Conservation (phyloP, 225 moss, liverwort and hornwort species). For the Straminergon stramineum region DNA sequence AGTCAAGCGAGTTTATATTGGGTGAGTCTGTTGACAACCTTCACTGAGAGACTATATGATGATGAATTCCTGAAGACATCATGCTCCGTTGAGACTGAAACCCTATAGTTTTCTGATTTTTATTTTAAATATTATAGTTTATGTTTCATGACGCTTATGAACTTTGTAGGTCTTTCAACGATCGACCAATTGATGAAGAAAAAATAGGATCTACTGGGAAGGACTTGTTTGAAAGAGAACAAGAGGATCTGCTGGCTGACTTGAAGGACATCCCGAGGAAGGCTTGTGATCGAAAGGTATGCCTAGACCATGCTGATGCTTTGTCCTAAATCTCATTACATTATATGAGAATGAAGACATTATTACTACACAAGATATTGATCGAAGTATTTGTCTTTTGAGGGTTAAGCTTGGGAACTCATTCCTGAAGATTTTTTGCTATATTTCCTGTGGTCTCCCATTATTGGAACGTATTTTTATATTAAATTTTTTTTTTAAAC, state of each 20-base stretch:
- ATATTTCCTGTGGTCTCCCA: background rate
- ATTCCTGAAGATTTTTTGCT: background rate
- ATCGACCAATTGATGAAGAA: conserved; percentile 71
- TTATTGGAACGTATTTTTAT: background rate
- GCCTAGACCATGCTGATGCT: background rate
- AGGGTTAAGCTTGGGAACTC: background rate
- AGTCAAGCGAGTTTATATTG: conserved; percentile 97
- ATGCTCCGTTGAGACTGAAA: background rate
- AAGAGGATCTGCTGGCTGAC: conserved; percentile 83
- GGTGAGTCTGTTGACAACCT: conserved; percentile 30
- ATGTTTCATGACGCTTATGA: background rate
- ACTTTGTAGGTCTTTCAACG: conserved; percentile 72
- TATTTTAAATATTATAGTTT: background rate
- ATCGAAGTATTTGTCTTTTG: background rate
- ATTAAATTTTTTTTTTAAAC: background rate
- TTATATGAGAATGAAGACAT: background rate
- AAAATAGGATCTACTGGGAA: conserved; percentile 68
- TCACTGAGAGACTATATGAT: background rate
- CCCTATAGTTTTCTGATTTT: background rate
- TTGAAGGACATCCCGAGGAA: conserved; percentile 96
- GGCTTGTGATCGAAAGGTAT: conserved; percentile 86
- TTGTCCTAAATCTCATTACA: background rate
- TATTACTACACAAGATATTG: background rate
- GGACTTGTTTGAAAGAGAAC: conserved; percentile 83
- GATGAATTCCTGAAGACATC: background rate